Conservation (phyloP, 164 flowering plant species). For the Magnolia sinica region DNA sequence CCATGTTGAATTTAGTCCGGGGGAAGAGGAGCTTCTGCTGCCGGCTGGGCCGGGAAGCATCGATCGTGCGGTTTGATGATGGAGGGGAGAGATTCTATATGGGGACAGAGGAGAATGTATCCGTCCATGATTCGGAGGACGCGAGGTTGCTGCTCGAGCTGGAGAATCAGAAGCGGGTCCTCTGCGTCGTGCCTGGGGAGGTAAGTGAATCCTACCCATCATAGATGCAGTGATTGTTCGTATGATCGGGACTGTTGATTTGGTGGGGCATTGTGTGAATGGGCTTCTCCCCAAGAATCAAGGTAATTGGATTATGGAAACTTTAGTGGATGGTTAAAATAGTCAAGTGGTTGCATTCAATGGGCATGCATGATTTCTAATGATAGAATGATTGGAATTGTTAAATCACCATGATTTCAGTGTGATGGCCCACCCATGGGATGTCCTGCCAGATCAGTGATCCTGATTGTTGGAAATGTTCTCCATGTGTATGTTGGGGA, state of each 20-base stretch:
- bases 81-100: conserved; percentile 68
- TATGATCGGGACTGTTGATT: background rate
- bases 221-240: background rate
- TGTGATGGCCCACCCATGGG: too few species aligned
- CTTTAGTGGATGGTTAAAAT: too few species aligned
- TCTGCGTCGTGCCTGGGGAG: conserved; percentile 58
- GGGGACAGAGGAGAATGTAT: conserved; percentile 58
- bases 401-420: too few species aligned
- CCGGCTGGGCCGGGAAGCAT: conserved; percentile 61
- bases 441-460: too few species aligned
- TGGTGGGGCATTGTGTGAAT: too few species aligned
- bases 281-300: too few species aligned
- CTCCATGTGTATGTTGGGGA: too few species aligned
- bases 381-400: too few species aligned
- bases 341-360: too few species aligned
- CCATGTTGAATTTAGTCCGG: conserved; percentile 76
- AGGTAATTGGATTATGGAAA: too few species aligned
- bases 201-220: conserved; percentile 28
- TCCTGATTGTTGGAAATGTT: too few species aligned
- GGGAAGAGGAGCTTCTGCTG: conserved; percentile 81
- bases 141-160: conserved; percentile 59
- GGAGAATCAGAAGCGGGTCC: conserved; percentile 53
- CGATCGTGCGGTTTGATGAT: conserved; percentile 44
- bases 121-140: conserved; percentile 77
- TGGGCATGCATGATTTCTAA: too few species aligned